Percentiles rank a stretch among this genome's conserved stretches.
These are phyloP conservation scores for button mushroom (Agaricus bisporus) DNA, from an alignment of 768 basidiomycete genomes.

Conservation along the genomic window DNA sequence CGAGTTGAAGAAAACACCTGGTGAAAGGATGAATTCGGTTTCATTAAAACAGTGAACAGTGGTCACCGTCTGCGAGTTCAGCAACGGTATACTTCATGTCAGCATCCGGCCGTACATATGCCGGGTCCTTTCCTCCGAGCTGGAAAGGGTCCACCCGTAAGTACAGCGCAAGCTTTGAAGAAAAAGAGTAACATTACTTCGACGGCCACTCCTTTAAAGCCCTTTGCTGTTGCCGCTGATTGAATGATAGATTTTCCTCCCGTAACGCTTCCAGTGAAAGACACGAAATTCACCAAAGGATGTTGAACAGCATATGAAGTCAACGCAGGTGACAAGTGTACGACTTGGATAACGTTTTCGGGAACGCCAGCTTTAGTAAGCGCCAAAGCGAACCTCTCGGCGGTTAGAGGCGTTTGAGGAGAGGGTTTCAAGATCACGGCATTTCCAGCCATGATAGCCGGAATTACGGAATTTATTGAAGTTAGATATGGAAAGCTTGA, in stretches of 20 bases:
- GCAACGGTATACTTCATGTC: conserved; percentile 77
- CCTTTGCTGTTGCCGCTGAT: conserved; percentile 55
- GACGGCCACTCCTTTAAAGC: conserved; percentile 84
- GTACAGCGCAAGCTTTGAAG: background rate
- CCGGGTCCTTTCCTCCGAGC: conserved; percentile 98
- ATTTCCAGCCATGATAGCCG: conserved; percentile 88
- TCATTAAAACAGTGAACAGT: background rate
- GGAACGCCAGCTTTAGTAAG: conserved; percentile 78
- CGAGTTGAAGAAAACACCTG: conserved; percentile 93
- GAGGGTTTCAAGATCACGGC: conserved; percentile 91
- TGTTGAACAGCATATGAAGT: conserved; percentile 59
- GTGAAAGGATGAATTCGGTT: background rate
- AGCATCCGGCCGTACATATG: conserved; percentile 87
- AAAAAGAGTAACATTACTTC: conserved; percentile 43
- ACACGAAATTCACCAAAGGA: conserved; percentile 68
- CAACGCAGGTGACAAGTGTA: conserved; percentile 65
- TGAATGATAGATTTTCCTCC: conserved; percentile 72
- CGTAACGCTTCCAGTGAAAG: conserved; percentile 83
- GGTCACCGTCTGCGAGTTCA: conserved; percentile 85
- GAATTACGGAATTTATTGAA: conserved; percentile 87
- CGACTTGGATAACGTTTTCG: conserved; percentile 60
- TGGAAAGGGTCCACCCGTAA: conserved; percentile 19
- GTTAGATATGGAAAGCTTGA: conserved; percentile 83
- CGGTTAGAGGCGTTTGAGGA: conserved; percentile 89
- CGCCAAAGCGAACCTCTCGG: conserved; percentile 70